Evolutionary conservation across 495 filamentous ascomycete species (phyloP), one percentile per base, ranked within the genome.

Genomic region (Annulohypoxylon stygium): DNA sequence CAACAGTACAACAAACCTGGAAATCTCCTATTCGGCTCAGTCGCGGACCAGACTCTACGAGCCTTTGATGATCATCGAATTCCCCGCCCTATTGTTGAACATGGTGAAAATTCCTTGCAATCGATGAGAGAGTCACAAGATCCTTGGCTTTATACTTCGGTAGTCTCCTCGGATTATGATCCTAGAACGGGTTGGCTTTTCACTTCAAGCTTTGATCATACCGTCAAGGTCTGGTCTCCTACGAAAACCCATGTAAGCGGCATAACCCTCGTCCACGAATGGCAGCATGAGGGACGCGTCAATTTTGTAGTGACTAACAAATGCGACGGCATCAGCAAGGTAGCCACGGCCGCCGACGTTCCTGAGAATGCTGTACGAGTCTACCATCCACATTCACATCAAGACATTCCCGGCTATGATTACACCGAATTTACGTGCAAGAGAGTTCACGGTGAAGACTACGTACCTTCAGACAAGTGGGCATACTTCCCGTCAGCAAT

Each of bases 1-100:
- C 91, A 94, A 82, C 90, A 93, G 61, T 97, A 97, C 80, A 97
- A 97, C 73, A 87, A 91, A 53, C 86, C 86, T 0, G 90, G 92
- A 23, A 97, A 97, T 77, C 83, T 97, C 4, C 68, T 94, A 3
- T 75, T 95, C 14, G 94, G 94, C 0, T 88, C 93, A n/a, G 78
- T 88, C 3, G 74, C 74, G 2, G 71, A 68, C 0, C 87, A 87
- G 36, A 81, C 80, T 2, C 73, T 97, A 12, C 79, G 81, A 50
- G 92, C 94, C 48, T 83, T 93, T 16, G 85, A 91, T 0, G 88
- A 93, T 45, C 94, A 97, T 75, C 86, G 88, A 20, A 84, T 91
- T 10, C 80, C 80, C 16, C 85, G 90, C 2, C 88, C 89, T 3
- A 78, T 84, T 2, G 81, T 86, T 9, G 76, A 79, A 4, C 81